Evolutionary conservation across 2,329 filamentous ascomycete species (phyloP), one percentile per base, ranked within the genome.

Genomic region (Teratosphaeriaceae sp.): DNA sequence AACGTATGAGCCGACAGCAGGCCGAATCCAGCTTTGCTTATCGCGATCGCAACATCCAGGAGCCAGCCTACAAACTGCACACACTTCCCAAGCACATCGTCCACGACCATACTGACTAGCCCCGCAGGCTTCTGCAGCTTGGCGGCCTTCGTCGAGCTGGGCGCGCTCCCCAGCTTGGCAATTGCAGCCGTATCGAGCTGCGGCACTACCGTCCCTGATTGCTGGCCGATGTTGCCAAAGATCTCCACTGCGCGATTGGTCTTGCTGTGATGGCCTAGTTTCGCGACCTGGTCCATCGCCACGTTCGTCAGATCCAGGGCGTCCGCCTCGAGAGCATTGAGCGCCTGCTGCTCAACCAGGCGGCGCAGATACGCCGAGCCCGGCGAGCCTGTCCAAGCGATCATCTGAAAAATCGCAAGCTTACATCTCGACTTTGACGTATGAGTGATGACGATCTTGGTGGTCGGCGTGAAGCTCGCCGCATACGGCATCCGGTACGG

Each of bases 391-490:
- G 80, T 84, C 92, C 92, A 97, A 54, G 88, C 85, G n/a, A 95
- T 79, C 56, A 84, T 85, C 41, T 82, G 85, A 65, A 87, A 94
- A 33, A 97, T 79, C 20, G 88, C 84, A 43, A 98, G 77, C 67
- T 92, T 96, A 65, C 88, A 94, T 63, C 84, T 88, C 11, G 86
- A 88, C 67, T 97, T 97, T 40, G 88, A 82, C 47, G 90, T 76
- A 59, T 97, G 88, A 2, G 92, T 96, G 49, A 98, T 92, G 50
- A 96, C 88, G 49, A 95, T 81, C 65, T 95, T 96, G 52, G 80
- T 90, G 44, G 94, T 79, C 18, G 96, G 71, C 54, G 83, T 82
- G 66, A 97, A 94, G 40, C 80, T 77, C 38, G 80, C 74, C 41
- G 83, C 79, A 60, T 88, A 82, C 11, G 92, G 92, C 27, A 97